These are phyloP conservation scores for Suhomyces canberraensis DNA, from an alignment of 805 yeast genomes.

Conservation along the genomic window DNA sequence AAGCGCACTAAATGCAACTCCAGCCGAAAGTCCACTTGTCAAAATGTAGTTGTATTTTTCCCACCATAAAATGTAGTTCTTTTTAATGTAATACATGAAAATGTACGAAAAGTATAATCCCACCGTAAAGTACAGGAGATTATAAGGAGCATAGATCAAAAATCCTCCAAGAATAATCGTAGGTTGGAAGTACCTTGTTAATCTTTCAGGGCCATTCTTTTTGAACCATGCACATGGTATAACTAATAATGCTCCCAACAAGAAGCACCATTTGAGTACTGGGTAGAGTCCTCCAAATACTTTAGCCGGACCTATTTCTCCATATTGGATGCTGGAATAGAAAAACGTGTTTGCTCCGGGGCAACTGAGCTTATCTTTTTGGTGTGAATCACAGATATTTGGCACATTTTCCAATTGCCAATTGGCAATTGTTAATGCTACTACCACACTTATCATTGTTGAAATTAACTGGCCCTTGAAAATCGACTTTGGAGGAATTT, in stretches of 20 bases:
- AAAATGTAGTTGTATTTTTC: slow-evolving; percentile 67
- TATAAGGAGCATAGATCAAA: slow-evolving; percentile 48
- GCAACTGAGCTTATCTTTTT: slow-evolving; percentile 35
- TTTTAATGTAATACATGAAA: slow-evolving; percentile 55
- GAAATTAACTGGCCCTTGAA: slow-evolving; percentile 39
- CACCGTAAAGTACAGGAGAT: slow-evolving; percentile 52
- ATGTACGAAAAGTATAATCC: slow-evolving; percentile 56
- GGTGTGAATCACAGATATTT: slow-evolving; percentile 34
- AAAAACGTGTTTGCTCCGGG: slow-evolving; percentile 50
- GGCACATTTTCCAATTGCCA: slow-evolving; percentile 38
- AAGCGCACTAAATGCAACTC: slow-evolving; percentile 61
- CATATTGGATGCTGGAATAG: slow-evolving; percentile 52
- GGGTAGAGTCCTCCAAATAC: slow-evolving; percentile 56
- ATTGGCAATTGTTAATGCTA: slow-evolving; percentile 35
- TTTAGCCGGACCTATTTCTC: slow-evolving; percentile 57
- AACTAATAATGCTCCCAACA: slow-evolving; percentile 47
- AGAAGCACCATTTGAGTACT: slow-evolving; percentile 55
- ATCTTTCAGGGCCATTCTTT: slow-evolving; percentile 28
- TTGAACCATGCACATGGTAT: slow-evolving; percentile 37
- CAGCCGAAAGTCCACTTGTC: slow-evolving; percentile 56
- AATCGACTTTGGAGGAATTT: slow-evolving; percentile 24
- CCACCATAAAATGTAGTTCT: slow-evolving; percentile 58
- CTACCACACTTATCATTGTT: slow-evolving; percentile 31
- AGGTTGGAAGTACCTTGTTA: slow-evolving; percentile 49
- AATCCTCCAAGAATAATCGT: slow-evolving; percentile 52